Evolutionary conservation across 148 eudicot species (phyloP).

Genomic region (Vaccinium myrtillus): DNA sequence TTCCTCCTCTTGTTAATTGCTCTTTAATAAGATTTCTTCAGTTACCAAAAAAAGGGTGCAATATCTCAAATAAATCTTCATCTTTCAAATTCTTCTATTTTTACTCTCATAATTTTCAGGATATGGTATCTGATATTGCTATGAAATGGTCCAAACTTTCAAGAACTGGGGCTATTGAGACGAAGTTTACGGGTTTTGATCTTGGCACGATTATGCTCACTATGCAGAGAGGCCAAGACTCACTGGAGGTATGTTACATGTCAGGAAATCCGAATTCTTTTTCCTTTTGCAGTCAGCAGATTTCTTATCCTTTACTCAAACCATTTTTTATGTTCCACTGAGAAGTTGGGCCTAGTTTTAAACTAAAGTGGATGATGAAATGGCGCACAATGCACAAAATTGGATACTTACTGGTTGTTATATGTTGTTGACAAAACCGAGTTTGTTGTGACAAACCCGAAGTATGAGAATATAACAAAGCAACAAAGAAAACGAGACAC

Average conservation of each 20-base stretch:
- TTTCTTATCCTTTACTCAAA: not conserved
- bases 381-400: not conserved
- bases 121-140: slow-evolving; percentile 60
- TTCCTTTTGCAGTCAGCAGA: not conserved
- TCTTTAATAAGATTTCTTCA: not conserved
- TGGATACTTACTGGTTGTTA: not conserved
- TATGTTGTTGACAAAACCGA: too few relatives aligned
- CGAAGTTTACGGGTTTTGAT: slow-evolving; percentile 75
- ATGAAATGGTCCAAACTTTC: slow-evolving; percentile 77
- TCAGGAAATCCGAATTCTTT: not conserved
- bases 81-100: not conserved
- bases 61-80: too few relatives aligned
- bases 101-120: slow-evolving; percentile 42
- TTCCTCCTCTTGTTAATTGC: not conserved
- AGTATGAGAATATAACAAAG: too few relatives aligned
- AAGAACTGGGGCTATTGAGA: slow-evolving; percentile 75
- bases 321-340: not conserved
- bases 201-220: slow-evolving; percentile 81
- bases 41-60: not conserved
- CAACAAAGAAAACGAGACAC: too few relatives aligned
- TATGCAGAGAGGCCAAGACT: slow-evolving; percentile 70
- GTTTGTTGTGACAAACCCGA: too few relatives aligned
- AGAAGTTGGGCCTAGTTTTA: not conserved
- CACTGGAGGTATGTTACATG: slow-evolving; percentile 55
- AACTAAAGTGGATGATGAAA: not conserved